Evolutionary conservation across 805 yeast species (phyloP).

Genomic region (Lipomyces yamanashiensis): DNA sequence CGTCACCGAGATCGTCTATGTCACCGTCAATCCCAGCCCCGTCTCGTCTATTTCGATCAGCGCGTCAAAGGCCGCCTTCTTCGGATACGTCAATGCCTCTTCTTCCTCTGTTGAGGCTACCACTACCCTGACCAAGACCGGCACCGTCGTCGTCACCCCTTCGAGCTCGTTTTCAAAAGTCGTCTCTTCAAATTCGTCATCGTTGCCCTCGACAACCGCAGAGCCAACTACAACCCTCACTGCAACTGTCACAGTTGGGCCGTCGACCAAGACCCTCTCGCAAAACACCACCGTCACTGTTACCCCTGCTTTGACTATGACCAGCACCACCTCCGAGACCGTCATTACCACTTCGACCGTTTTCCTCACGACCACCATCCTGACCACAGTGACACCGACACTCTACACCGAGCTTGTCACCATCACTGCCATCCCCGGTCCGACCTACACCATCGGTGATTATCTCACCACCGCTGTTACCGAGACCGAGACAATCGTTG

Average conservation of each 20-base stretch:
- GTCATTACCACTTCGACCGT: conserved; percentile 23
- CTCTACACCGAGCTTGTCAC: conserved; percentile 25
- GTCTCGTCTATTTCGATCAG: background rate
- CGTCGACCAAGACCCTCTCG: conserved; percentile 10
- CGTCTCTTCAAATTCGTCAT: background rate
- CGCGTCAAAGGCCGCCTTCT: background rate
- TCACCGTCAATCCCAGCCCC: conserved; percentile 20
- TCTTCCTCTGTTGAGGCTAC: conserved; percentile 5
- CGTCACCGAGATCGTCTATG: conserved; percentile 13
- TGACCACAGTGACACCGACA: conserved; percentile 29
- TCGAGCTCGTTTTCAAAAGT: background rate
- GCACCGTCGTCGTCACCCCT: conserved; percentile 11
- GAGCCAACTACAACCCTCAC: conserved; percentile 17
- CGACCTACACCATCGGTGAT: conserved; percentile 17
- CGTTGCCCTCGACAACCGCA: background rate
- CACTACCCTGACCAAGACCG: conserved; percentile 13
- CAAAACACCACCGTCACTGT: conserved; percentile 8
- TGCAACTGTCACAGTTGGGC: conserved; percentile 2
- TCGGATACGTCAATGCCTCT: conserved; percentile 9
- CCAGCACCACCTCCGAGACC: conserved; percentile 10
- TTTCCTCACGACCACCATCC: conserved; percentile 25
- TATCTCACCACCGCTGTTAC: conserved; percentile 20
- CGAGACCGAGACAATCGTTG: conserved; percentile 22
- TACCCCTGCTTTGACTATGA: conserved; percentile 19
- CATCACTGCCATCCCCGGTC: conserved; percentile 22